Evolutionary conservation across 768 basidiomycete species (phyloP).

Genomic region (Lactifluus subvellereus): DNA sequence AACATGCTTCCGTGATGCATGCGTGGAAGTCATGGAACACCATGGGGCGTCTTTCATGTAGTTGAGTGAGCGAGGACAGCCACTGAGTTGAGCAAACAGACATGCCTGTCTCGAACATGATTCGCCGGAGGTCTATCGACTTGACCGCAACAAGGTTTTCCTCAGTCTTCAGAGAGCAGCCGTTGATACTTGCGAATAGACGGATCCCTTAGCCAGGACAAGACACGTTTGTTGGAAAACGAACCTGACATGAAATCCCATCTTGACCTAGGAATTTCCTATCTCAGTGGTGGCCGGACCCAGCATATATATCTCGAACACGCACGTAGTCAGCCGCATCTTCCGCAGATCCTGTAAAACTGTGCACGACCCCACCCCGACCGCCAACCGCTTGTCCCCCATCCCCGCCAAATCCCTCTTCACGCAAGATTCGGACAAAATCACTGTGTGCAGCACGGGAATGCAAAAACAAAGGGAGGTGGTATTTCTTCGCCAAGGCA

Average conservation of each 20-base stretch:
- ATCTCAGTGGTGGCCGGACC: neutral
- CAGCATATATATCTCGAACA: slow-evolving; percentile 2
- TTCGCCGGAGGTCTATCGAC: slow-evolving; percentile 48
- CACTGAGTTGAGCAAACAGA: neutral
- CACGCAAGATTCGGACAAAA: slow-evolving; percentile 56
- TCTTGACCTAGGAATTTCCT: slow-evolving; percentile 43
- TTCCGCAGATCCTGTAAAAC: slow-evolving; percentile 62
- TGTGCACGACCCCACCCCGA: slow-evolving; percentile 75
- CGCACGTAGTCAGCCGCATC: slow-evolving; percentile 64
- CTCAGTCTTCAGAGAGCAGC: slow-evolving; percentile 70
- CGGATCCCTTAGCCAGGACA: neutral
- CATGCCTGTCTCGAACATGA: slow-evolving; percentile 74
- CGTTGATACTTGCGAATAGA: slow-evolving; percentile 48
- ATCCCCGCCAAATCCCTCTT: slow-evolving; percentile 56
- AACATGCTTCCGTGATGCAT: slow-evolving; percentile 51
- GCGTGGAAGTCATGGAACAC: slow-evolving; percentile 64
- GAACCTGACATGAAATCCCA: slow-evolving; percentile 67
- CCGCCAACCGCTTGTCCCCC: slow-evolving; percentile 52
- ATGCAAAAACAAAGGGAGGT: slow-evolving; percentile 76
- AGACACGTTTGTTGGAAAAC: slow-evolving; percentile 2
- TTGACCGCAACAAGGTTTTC: slow-evolving; percentile 53
- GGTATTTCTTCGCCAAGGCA: slow-evolving; percentile 58
- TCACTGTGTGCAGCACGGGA: slow-evolving; percentile 72
- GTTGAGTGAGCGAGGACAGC: neutral
- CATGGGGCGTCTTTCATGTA: slow-evolving; percentile 56